Percentiles rank a stretch among this genome's conserved stretches.
Conservation (phyloP, 257 asterid species). For the Jasminum sambac region DNA sequence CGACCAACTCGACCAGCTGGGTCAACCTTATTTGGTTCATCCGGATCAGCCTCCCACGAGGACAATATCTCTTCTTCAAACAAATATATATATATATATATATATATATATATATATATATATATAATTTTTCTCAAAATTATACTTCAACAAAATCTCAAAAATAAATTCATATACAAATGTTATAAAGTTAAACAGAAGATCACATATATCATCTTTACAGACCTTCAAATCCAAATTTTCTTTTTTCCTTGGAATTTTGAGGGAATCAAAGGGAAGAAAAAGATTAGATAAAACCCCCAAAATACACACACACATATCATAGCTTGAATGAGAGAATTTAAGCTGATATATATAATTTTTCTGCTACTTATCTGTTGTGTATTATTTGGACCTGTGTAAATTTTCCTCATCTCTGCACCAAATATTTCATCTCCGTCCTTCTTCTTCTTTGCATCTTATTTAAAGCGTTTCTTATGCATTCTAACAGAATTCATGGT, state of each 20-base stretch:
- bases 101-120: too few relatives aligned
- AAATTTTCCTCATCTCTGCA: conserved; percentile 44
- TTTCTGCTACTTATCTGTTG: conserved; percentile 40
- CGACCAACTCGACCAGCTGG: too few relatives aligned
- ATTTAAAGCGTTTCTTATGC: conserved; percentile 20
- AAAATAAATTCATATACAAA: conserved; percentile 19
- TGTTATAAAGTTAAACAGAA: background rate
- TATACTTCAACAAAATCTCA: conserved; percentile 11
- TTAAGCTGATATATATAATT: conserved; percentile 21
- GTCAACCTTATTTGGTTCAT: too few relatives aligned
- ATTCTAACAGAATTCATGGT: conserved; percentile 20
- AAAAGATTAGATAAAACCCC: background rate
- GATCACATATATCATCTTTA: background rate
- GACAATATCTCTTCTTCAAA: too few relatives aligned
- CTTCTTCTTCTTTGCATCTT: conserved; percentile 13
- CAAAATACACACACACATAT: too few relatives aligned
- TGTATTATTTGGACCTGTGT: conserved; percentile 55
- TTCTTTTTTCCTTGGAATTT: background rate
- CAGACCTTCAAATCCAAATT: background rate
- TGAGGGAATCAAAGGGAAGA: too few relatives aligned
- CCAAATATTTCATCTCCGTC: conserved; percentile 29
- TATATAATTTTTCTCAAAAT: too few relatives aligned
- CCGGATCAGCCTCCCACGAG: too few relatives aligned
- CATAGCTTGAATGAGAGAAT: conserved; percentile 22
- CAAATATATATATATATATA: too few relatives aligned